Evolutionary conservation across 495 filamentous ascomycete species (phyloP).

Genomic region (Tetracladium setigerum): DNA sequence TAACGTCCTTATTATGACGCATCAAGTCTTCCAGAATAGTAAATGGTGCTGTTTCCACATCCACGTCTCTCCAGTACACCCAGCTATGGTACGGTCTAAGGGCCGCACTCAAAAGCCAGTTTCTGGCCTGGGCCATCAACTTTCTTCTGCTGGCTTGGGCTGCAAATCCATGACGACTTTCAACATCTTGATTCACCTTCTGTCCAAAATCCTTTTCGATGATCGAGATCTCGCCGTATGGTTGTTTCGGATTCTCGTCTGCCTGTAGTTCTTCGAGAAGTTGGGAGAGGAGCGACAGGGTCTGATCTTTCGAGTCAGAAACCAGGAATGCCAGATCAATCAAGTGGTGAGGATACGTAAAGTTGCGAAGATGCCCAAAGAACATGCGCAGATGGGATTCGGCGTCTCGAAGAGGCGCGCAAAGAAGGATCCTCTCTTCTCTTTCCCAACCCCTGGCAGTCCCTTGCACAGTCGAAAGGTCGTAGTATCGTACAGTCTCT

Average conservation of each 20-base stretch:
- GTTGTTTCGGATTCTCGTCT: slow-evolving; percentile 62
- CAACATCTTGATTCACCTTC: slow-evolving; percentile 95
- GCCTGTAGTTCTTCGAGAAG: slow-evolving; percentile 76
- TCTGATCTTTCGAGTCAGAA: slow-evolving; percentile 93
- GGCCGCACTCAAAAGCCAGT: slow-evolving; percentile 94
- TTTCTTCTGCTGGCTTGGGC: slow-evolving; percentile 92
- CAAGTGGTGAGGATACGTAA: slow-evolving; percentile 94
- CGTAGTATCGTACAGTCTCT: slow-evolving; percentile 94
- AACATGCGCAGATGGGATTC: slow-evolving; percentile 95
- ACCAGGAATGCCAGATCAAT: slow-evolving; percentile 97
- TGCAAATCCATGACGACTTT: slow-evolving; percentile 95
- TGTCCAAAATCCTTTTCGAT: slow-evolving; percentile 99
- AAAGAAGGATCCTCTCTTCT: slow-evolving; percentile 91
- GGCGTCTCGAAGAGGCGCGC: slow-evolving; percentile 90
- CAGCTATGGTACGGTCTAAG: slow-evolving; percentile 93
- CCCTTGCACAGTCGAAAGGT: slow-evolving; percentile 83
- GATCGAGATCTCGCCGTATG: slow-evolving; percentile 95
- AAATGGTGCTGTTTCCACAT: slow-evolving; percentile 92
- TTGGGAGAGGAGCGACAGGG: slow-evolving; percentile 64
- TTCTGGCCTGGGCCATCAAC: slow-evolving; percentile 95
- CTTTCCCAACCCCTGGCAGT: slow-evolving; percentile 88
- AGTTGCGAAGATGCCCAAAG: slow-evolving; percentile 90
- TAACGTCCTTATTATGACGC: slow-evolving; percentile 98
- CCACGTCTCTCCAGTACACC: slow-evolving; percentile 99
- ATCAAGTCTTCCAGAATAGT: slow-evolving; percentile 98